Evolutionary conservation across 116 monocot species (phyloP), one percentile per base, ranked within the genome.

Genomic region (Zostera marina): DNA sequence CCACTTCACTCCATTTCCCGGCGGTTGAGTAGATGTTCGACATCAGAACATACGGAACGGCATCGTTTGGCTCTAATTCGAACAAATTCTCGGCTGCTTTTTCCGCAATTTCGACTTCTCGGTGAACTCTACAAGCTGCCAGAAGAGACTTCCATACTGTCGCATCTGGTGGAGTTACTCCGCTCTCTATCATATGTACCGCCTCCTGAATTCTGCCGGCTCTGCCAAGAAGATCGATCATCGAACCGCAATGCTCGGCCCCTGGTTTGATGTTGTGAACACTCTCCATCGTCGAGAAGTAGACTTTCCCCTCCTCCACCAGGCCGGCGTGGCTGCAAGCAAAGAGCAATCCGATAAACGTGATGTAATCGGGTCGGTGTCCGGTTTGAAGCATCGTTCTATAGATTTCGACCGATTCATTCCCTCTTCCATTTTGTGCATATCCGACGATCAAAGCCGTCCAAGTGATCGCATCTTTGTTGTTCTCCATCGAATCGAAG

Each of bases 401-500:
- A 14, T 73, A 79, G 6, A 67, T 20, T 4, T 9, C 13, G 45
- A 74, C 25, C 0, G 79, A 66, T 15, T 19, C 44, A 26, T 52
- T 53, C 8, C 70, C 47, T n/a, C 55, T 23, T 1, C 88, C 77
- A 26, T 77, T 70, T 25, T 72, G 77, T 11, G 77, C 88, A 43
- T 61, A 75, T 8, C 80, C 68, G 13, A 72, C 66, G 54, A 88
- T 77, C 53, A 83, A 53, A 0, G 83, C 67, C 20, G 75, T 80
- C 80, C 83, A 83, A 12, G 77, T 71, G 54, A 88, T 63, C 13
- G 71, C 61, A 39, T 80, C 77, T 5, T 64, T 77, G 4, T 45
- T 45, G 44, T 2, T 9, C 15, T 15, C 5, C 66, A 80, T 72
- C 17, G 58, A 62, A 26, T 70, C 60, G 44, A 88, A 88, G 12